phyloP scores from a whole-genome alignment of 768 basidiomycete species.

The Collybia sordida region DNA sequence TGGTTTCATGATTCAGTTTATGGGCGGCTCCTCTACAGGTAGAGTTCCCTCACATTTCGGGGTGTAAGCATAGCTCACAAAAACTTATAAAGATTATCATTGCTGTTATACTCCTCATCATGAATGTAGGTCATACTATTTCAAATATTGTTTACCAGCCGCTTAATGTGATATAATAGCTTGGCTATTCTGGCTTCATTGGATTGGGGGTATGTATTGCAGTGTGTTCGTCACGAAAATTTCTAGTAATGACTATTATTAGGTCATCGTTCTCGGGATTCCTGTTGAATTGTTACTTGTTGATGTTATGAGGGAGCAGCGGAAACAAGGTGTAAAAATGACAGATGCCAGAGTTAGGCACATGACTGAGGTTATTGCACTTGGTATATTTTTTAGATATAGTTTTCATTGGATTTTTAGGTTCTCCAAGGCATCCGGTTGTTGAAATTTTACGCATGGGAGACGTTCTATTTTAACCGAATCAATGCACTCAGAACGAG shows the following conservation, averaged over 20 bases:
- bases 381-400: background rate
- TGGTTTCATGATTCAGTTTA: constrained; percentile 14
- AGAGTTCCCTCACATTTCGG: background rate
- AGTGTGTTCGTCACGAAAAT: constrained; percentile 7
- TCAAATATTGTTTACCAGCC: constrained; percentile 48
- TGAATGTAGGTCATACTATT: constrained; percentile 37
- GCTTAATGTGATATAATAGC: constrained; percentile 47
- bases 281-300: constrained; percentile 60
- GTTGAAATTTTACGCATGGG: constrained; percentile 66
- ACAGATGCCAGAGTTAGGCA: constrained; percentile 67
- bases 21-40: constrained; percentile 32
- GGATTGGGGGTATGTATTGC: constrained; percentile 43
- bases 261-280: constrained; percentile 55
- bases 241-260: background rate
- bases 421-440: constrained; percentile 67
- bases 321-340: constrained; percentile 55
- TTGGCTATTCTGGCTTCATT: constrained; percentile 70
- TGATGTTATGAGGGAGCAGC: constrained; percentile 48
- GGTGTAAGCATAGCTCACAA: too few relatives aligned
- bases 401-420: constrained; percentile 18
- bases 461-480: constrained; percentile 44
- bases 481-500: constrained; percentile 36
- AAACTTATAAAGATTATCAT: constrained; percentile 40
- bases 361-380: constrained; percentile 47
- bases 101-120: constrained; percentile 59